Evolutionary conservation across 2,329 filamentous ascomycete genomes (phyloP), one percentile per base, ranked within the genome.

Genomic region (Aspergillus candidus): DNA sequence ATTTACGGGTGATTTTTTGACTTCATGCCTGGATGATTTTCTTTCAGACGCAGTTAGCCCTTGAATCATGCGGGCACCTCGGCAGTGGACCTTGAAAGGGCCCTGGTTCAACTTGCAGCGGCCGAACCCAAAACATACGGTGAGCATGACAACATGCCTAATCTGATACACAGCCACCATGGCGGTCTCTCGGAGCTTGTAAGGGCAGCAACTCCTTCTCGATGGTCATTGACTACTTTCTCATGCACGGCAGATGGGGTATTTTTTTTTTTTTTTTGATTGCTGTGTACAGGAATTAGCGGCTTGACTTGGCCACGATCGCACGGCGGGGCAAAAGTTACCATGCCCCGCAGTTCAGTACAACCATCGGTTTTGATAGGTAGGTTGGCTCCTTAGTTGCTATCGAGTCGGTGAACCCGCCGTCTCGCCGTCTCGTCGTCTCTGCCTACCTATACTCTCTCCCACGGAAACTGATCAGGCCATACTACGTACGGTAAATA

Each of bases 101-200:
- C 47, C 54, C 50, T 51, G 43, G 54, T 48, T 41, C 37, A 41
- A 43, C 48, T 49, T 55, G 52, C 50, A 56, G 52, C 18, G 41
- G 43, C 43, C 41, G 29, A 34, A 22, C 33, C 32, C 36, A 31
- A 31, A 54, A 56, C 44, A 50, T 41, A 55, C 54, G 52, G 52
- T 56, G 53, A 56, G 52, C 37, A 36, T 33, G 38, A 32, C 33
- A 43, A 39, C 43, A 44, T 41, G 33, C 44, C 44, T 48, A 43
- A 44, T 50, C 43, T n/a, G 35, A 43, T 46, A 49, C 50, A 49
- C 39, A 48, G 50, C 46, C 44, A 49, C 44, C 35, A 32, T 41
- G 32, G 32, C 32, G 41, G 38, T 27, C 22, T 27, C 22, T 27
- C 22, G 30, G 31, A 46, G 39, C 35, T 44, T 27, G 22, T 5